These are phyloP conservation scores for Floccularia luteovirens DNA, from an alignment of 768 basidiomycete species.

Conservation along the genomic window DNA sequence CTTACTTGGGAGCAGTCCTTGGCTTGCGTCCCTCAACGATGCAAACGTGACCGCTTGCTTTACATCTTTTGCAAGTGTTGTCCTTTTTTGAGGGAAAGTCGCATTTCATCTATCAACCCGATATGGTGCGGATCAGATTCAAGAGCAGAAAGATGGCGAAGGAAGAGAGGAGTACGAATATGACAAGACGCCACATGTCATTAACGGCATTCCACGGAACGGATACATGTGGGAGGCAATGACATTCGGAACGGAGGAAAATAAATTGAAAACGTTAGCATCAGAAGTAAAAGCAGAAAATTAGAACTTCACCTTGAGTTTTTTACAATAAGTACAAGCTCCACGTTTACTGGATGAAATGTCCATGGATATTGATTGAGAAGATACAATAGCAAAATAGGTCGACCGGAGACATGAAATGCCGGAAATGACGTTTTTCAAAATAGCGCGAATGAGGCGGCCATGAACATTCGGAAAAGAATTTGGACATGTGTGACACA, in stretches of 20 bases:
- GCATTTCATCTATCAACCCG: constrained; percentile 70
- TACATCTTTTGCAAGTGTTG: constrained; percentile 76
- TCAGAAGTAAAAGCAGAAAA: constrained; percentile 6
- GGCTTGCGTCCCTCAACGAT: constrained; percentile 82
- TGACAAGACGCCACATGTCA: too few species aligned
- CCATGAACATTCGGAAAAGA: too few species aligned
- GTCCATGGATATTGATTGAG: neutral
- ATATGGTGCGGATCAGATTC: neutral
- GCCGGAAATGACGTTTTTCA: too few species aligned
- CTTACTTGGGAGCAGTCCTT: constrained; percentile 76
- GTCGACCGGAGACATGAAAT: constrained; percentile 1
- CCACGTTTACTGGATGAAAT: constrained; percentile 48
- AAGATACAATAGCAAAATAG: neutral
- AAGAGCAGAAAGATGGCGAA: constrained; percentile 1
- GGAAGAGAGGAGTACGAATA: too few species aligned
- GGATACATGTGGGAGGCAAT: constrained; percentile 1
- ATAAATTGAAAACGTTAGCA: constrained; percentile 5
- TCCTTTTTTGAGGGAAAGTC: constrained; percentile 67
- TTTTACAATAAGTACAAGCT: constrained; percentile 83
- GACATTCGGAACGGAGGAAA: constrained; percentile 6
- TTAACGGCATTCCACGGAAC: neutral
- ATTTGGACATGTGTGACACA: too few species aligned
- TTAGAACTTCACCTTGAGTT: constrained; percentile 55
- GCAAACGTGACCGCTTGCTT: constrained; percentile 63
- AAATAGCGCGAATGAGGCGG: too few species aligned